These are phyloP conservation scores for Pseudogymnoascus sp. DNA, from an alignment of 2,329 filamentous ascomycete genomes.

Conservation along the genomic window DNA sequence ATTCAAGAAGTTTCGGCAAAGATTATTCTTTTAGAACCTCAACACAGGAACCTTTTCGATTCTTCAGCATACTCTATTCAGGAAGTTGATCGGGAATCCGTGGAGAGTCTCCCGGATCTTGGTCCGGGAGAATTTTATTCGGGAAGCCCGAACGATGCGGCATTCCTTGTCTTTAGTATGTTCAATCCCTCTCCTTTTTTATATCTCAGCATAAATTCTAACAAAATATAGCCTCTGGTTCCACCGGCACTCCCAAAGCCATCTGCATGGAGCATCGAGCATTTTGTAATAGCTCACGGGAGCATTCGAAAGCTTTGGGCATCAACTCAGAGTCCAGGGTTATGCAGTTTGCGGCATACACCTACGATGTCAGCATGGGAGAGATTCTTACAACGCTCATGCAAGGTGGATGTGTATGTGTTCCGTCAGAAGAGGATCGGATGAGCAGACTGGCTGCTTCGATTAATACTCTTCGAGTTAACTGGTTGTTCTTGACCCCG, in stretches of 20 bases:
- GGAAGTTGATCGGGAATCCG: background rate
- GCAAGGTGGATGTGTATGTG: conserved; percentile 41
- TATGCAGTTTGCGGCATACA: conserved; percentile 26
- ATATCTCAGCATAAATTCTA: background rate
- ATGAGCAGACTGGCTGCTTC: conserved; percentile 62
- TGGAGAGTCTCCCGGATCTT: background rate
- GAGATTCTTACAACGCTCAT: conserved; percentile 10
- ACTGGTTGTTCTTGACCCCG: conserved; percentile 20
- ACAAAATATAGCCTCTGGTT: conserved; percentile 34
- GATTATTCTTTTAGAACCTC: background rate
- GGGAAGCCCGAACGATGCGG: background rate
- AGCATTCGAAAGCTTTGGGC: conserved; percentile 25
- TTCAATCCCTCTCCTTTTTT: background rate
- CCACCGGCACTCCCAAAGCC: conserved; percentile 43
- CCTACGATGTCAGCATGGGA: conserved; percentile 10
- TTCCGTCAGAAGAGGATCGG: conserved; percentile 58
- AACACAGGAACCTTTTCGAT: conserved; percentile 29
- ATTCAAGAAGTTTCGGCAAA: background rate
- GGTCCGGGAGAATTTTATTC: background rate
- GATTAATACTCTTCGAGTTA: conserved; percentile 53
- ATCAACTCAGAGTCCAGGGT: conserved; percentile 33
- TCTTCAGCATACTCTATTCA: background rate
- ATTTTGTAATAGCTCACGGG: conserved; percentile 15
- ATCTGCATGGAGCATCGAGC: conserved; percentile 30
- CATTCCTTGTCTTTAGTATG: conserved; percentile 19